Conservation (phyloP, 768 basidiomycete species). For the Lentinula aciculospora region DNA sequence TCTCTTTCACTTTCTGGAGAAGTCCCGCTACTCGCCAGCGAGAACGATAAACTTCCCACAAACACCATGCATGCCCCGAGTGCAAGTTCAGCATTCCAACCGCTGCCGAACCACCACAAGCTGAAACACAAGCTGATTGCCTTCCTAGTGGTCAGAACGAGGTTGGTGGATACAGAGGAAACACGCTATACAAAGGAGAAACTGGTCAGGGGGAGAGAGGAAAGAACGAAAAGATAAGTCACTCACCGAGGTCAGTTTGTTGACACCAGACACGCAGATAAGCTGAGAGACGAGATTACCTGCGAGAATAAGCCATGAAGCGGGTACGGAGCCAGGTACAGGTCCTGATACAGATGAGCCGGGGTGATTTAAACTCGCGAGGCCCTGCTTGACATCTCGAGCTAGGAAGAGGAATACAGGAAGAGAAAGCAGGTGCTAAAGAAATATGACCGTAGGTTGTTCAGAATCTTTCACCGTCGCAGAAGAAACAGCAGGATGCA, state of each 20-base stretch:
- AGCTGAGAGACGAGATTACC: conserved; percentile 70
- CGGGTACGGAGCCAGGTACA: conserved; percentile 22
- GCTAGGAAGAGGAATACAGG: conserved; percentile 66
- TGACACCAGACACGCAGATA: conserved; percentile 80
- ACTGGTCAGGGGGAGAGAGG: not conserved
- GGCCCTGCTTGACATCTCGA: conserved; percentile 49
- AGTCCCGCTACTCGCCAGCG: not conserved
- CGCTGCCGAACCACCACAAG: conserved; percentile 80
- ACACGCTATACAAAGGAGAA: conserved; percentile 43
- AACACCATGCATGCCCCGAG: conserved; percentile 74
- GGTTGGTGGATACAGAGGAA: conserved; percentile 76
- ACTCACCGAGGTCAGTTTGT: conserved; percentile 72
- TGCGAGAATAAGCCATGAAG: conserved; percentile 52
- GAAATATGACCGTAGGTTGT: not conserved
- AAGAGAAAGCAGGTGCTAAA: conserved; percentile 73
- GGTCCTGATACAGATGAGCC: conserved; percentile 21
- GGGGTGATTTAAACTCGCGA: conserved; percentile 32
- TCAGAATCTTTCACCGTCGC: not conserved
- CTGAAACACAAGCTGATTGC: conserved; percentile 75
- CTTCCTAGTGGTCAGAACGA: conserved; percentile 76
- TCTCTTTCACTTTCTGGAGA: not conserved
- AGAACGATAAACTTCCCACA: conserved; percentile 56
- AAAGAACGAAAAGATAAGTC: conserved; percentile 5
- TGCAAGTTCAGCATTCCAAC: conserved; percentile 60
- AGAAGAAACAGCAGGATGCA: not conserved